Evolutionary conservation across 2,329 filamentous ascomycete species (phyloP), one percentile per base, ranked within the genome.

Genomic region (Cyclaneusma minus): DNA sequence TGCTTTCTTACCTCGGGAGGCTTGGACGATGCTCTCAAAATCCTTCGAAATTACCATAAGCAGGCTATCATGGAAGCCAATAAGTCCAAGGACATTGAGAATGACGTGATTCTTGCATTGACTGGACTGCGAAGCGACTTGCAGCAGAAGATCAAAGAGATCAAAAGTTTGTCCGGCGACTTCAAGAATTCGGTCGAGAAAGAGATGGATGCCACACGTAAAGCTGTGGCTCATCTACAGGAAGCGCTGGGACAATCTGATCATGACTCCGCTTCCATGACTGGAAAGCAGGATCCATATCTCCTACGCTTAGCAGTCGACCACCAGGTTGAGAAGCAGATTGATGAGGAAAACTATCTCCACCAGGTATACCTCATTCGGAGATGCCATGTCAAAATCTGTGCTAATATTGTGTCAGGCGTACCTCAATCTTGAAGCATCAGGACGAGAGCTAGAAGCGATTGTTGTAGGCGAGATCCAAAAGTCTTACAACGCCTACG

Each of bases 401-500:
- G 11, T 7, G n/a, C 19, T 23, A 31, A 30, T 15, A 8, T 20
- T 4, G 29, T 27, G 35, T 40, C 29, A 92, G 79, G 89, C 89
- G 7, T 94, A 91, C 44, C 62, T 94, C 27, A 95, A 98, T 47
- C 64, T 98, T 9, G 89, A 98, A 50, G 81, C 71, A 38, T 95
- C 89, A 10, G 89, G 89, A 3, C 77, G 85, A 33, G 89, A 98
- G 53, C 68, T 98, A 3, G 89, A 98, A 53, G 80, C 83, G 1
- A 95, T 98, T 36, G 83, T 98, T 1, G 83, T 98, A 9, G 83
- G 85, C 38, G 89, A 98, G 52, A 91, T 98, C 21, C 89, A 98
- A 47, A 95, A 95, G 51, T 84, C 89, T 0, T 95, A 94, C 57
- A 93, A 89, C 43, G 84, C 85, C 3, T 83, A 93, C 40, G 81